These are phyloP conservation scores for Botrytis cinerea DNA, from an alignment of 2,329 filamentous ascomycete genomes.

Conservation along the genomic window DNA sequence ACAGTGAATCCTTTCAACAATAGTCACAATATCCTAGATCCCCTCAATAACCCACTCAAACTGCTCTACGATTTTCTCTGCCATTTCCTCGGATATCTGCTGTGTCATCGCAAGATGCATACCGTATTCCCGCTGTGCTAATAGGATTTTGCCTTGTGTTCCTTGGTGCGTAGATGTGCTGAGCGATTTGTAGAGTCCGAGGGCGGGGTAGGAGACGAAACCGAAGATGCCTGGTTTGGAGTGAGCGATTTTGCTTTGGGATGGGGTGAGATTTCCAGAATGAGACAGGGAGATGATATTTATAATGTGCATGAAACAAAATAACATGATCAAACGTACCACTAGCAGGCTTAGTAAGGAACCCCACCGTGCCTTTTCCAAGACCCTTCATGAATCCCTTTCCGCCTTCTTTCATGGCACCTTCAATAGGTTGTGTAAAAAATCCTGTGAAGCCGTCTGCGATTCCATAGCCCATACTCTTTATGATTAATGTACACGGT, in stretches of 20 bases:
- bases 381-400: constrained; percentile 5
- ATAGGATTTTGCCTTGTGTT: constrained; percentile 5
- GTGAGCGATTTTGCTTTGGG: neutral
- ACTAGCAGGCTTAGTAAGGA: neutral
- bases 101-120: neutral
- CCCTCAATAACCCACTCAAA: neutral
- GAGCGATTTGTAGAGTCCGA: constrained; percentile 23
- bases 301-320: no score
- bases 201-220: constrained; percentile 22
- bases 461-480: constrained; percentile 4
- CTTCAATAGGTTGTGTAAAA: constrained; percentile 5
- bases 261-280: neutral
- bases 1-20: no score
- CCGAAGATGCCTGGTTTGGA: constrained; percentile 9
- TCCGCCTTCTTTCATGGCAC: neutral
- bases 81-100: neutral
- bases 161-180: constrained; percentile 8
- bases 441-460: constrained; percentile 3
- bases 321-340: neutral
- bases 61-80: neutral
- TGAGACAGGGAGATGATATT: no score
- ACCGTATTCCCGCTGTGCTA: neutral
- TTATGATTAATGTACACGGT: neutral
- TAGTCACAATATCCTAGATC: no score
- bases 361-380: neutral